Conservation (phyloP, 225 moss, liverwort and hornwort genomes). For the Pseudoscleropodium purum region DNA sequence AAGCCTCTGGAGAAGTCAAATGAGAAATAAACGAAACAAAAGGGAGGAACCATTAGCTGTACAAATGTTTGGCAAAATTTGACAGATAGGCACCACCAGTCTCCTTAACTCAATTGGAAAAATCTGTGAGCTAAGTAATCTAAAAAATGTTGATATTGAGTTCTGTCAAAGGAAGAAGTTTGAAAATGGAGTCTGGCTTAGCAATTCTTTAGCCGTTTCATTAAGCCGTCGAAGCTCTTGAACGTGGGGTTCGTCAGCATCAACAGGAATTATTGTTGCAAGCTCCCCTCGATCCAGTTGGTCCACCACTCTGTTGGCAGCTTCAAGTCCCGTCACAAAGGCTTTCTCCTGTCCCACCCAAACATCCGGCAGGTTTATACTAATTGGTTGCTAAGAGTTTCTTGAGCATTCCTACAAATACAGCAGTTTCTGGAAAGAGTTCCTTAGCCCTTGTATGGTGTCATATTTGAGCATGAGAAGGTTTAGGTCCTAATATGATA, state of each 20-base stretch:
- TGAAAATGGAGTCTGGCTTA: conserved; percentile 43
- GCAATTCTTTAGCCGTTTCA: conserved; percentile 32
- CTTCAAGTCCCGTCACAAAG: conserved; percentile 90
- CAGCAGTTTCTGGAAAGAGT: neutral
- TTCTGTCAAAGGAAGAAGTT: conserved; percentile 23
- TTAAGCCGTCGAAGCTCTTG: conserved; percentile 58
- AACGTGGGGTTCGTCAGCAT: conserved; percentile 81
- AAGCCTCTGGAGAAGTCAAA: neutral
- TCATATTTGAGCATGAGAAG: neutral
- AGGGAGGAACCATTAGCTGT: neutral
- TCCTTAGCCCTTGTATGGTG: neutral
- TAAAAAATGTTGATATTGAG: neutral
- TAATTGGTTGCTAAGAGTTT: neutral
- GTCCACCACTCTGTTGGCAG: conserved; percentile 73
- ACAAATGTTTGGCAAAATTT: neutral
- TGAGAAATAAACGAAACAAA: neutral
- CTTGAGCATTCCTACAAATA: neutral
- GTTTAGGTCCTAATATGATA: neutral
- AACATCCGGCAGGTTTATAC: neutral
- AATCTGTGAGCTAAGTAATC: neutral
- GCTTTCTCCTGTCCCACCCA: conserved; percentile 69
- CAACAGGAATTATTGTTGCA: conserved; percentile 59
- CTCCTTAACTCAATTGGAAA: neutral
- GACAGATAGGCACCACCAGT: neutral
- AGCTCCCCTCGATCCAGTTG: conserved; percentile 50